A percentile compares a stretch with the other conserved stretches of the same genome.
Conservation (phyloP, 257 asterid genomes). For the Petrea volubilis region DNA sequence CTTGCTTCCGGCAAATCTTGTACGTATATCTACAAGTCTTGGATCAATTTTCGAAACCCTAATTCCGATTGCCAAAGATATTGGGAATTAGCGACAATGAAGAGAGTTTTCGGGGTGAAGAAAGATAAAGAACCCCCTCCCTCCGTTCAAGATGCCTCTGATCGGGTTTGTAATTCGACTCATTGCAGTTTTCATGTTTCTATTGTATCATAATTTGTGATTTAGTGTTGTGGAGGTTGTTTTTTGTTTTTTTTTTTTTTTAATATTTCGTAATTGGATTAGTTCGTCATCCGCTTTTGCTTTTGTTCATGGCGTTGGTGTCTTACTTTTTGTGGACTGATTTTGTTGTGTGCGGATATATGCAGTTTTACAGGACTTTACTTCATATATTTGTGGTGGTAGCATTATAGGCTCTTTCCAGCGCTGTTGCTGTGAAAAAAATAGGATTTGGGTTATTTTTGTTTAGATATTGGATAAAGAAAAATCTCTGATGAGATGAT, state of each 20-base stretch:
- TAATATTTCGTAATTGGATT: neutral
- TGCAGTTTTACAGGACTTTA: neutral
- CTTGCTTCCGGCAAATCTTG: neutral
- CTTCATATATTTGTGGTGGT: too few relatives aligned
- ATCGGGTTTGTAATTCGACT: conserved; percentile 54
- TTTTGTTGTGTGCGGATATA: neutral
- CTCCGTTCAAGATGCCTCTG: conserved; percentile 80
- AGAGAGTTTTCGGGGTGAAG: conserved; percentile 90
- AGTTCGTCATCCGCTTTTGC: neutral
- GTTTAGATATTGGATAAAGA: neutral
- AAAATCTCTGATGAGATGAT: neutral
- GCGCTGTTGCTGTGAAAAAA: neutral
- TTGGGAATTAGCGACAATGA: conserved; percentile 41
- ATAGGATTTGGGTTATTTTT: neutral
- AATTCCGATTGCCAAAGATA: conserved; percentile 7
- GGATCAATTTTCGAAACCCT: conserved; percentile 25
- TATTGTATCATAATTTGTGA: neutral
- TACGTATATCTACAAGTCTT: neutral
- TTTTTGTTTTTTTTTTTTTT: neutral
- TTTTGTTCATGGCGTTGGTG: neutral
- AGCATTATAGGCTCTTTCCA: neutral
- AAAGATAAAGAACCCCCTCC: conserved; percentile 95
- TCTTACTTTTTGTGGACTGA: neutral
- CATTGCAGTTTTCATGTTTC: neutral
- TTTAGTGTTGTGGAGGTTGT: neutral